Conservation (phyloP, 805 yeast genomes). For the Blastobotrys muscicola region DNA sequence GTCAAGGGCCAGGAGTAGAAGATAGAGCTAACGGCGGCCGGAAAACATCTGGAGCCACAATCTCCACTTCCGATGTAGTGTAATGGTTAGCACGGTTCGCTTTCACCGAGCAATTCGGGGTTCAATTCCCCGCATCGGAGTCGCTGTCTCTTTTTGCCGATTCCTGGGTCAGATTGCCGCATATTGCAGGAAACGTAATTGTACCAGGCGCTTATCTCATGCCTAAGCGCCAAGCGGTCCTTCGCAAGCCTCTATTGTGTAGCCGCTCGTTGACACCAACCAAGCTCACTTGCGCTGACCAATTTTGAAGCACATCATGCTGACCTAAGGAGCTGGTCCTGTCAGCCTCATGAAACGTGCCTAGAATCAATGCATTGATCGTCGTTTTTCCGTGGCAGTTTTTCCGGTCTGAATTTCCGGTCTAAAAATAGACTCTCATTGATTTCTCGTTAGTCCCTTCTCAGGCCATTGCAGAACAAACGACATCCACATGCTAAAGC, state of each 20-base stretch:
- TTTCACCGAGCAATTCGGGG: slow-evolving; percentile 55
- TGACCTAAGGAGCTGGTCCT: neutral
- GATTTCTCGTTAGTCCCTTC: neutral
- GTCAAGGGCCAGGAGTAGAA: no score
- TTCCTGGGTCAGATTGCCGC: no score
- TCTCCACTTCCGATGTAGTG: slow-evolving; percentile 52
- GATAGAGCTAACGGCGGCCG: no score
- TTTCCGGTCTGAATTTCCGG: no score
- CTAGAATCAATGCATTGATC: no score
- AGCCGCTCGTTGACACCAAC: neutral
- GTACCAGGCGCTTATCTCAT: neutral
- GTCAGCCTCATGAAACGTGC: neutral
- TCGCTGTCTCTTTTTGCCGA: neutral
- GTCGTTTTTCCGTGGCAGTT: no score
- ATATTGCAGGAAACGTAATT: neutral
- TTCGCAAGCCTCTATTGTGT: no score
- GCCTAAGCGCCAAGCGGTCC: no score
- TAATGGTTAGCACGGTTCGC: slow-evolving; percentile 75
- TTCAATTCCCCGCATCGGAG: slow-evolving; percentile 25
- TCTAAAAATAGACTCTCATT: no score
- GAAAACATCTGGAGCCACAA: no score
- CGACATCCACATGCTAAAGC: no score
- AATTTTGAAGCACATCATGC: neutral
- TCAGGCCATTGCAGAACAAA: neutral
- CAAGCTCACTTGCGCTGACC: neutral